phyloP scores from a whole-genome alignment of 495 filamentous ascomycete genomes.

The Podospora bellae-mahoneyi region DNA sequence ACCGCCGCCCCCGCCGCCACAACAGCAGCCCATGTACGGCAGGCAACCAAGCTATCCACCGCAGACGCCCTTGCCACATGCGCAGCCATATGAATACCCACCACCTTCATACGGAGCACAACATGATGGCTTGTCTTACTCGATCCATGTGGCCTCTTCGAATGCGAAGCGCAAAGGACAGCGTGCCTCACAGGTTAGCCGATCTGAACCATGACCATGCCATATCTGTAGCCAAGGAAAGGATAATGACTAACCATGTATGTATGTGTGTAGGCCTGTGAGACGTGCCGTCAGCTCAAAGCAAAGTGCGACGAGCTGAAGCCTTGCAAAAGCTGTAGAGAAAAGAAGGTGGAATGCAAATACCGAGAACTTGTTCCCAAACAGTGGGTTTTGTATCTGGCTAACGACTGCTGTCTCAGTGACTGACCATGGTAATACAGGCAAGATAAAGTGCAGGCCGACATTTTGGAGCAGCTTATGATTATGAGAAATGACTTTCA shows the following conservation, averaged over 20 bases:
- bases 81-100: constrained; percentile 43
- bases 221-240: not conserved
- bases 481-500: constrained; percentile 36
- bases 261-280: constrained; percentile 55
- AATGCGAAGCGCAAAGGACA: constrained; percentile 49
- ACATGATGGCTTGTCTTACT: constrained; percentile 31
- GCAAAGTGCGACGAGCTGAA: constrained; percentile 68
- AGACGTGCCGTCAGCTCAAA: constrained; percentile 65
- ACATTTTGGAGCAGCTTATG: constrained; percentile 46
- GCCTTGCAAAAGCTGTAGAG: constrained; percentile 55
- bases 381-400: constrained; percentile 47
- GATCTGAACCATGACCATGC: not conserved
- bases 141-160: constrained; percentile 34
- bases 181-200: constrained; percentile 48
- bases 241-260: constrained; percentile 22
- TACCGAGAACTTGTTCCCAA: constrained; percentile 66
- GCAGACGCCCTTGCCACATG: constrained; percentile 42
- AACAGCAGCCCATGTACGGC: constrained; percentile 41
- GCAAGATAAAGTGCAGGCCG: constrained; percentile 51
- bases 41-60: constrained; percentile 45
- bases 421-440: constrained; percentile 33
- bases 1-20: constrained; percentile 1
- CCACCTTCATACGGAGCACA: constrained; percentile 29
- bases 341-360: constrained; percentile 57
- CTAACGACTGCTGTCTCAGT: not conserved